Evolutionary conservation across 805 yeast species (phyloP).

Genomic region (Sugiyamaella americana): DNA sequence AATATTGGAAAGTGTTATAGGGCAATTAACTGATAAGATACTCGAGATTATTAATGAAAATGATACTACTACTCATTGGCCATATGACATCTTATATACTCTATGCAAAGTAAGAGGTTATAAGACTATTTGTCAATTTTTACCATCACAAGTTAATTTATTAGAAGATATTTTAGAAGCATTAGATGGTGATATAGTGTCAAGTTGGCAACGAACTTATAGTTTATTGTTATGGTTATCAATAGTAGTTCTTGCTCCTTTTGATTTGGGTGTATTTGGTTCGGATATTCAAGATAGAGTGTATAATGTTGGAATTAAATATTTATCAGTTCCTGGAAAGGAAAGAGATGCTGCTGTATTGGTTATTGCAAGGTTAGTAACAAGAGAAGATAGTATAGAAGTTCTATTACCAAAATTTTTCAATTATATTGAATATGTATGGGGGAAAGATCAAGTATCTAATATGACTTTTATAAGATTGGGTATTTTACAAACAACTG

Average conservation of each 20-base stretch:
- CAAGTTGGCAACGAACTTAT: slow-evolving; percentile 43
- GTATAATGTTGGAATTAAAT: slow-evolving; percentile 32
- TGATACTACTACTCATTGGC: slow-evolving; percentile 12
- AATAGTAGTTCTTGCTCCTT: slow-evolving; percentile 67
- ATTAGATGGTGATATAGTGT: background rate
- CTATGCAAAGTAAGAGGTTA: slow-evolving; percentile 61
- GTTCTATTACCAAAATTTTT: slow-evolving; percentile 30
- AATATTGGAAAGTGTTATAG: slow-evolving; percentile 11
- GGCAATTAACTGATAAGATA: slow-evolving; percentile 1
- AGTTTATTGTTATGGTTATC: slow-evolving; percentile 66
- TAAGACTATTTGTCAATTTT: slow-evolving; percentile 52
- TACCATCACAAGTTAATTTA: slow-evolving; percentile 53
- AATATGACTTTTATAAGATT: slow-evolving; percentile 22
- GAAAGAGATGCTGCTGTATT: slow-evolving; percentile 50
- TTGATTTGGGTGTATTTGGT: slow-evolving; percentile 44
- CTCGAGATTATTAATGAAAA: background rate
- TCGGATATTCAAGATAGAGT: slow-evolving; percentile 31
- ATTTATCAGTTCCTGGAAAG: slow-evolving; percentile 45
- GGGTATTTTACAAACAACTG: slow-evolving; percentile 40
- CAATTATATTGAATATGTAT: background rate
- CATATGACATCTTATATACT: slow-evolving; percentile 44
- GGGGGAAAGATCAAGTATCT: background rate
- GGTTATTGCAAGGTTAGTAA: slow-evolving; percentile 47
- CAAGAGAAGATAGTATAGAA: slow-evolving; percentile 40
- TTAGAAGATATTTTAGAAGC: slow-evolving; percentile 35